Evolutionary conservation across 495 filamentous ascomycete species (phyloP), one percentile per base, ranked within the genome.

Genomic region (Penicillium roqueforti): DNA sequence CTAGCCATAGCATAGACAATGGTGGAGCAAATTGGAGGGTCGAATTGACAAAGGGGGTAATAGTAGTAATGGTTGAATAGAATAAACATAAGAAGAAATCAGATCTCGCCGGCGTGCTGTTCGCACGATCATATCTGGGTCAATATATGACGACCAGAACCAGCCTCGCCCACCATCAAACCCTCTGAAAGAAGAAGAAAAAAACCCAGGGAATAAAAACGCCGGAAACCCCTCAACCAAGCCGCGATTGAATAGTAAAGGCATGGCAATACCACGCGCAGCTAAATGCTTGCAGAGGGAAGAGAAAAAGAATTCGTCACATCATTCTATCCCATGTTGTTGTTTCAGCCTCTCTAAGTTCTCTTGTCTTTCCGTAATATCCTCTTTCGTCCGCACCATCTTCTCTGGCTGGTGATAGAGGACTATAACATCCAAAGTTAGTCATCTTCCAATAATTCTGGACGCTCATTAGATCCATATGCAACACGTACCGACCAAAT

Each of bases 341-440:
- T 86, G 85, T 79, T 98, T 98, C 76, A 96, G 82, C 77, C 88
- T 88, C 84, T 96, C 93, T 86, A 98, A 81, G 77, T 92, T 95
- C 68, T 95, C 87, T 76, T 96, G 89, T 73, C 93, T 88, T 69
- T 91, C 87, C 56, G 91, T 88, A 53, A 98, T 80, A 74, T 97
- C 91, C 69, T 93, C 89, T 84, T 92, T 92, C 73, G 92, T 87
- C 69, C 83, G 86, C 59, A 80, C 77, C 85, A 95, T 97, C 82
- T 97, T 97, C 69, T 97, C 95, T 62, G 92, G 92, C 77, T 98
- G 93, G 71, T 98, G 93, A 69, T 96, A 97, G 70, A 98, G 79
- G 51, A 97, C 93, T 97, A 65, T 29, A 65, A 25, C 9, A 25
- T 40, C 16, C 26, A 31, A 48, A 53, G 57, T 68, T 46, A 55